phyloP scores from a whole-genome alignment of 1,139 yeast species.

The Ogataea hybrid region DNA sequence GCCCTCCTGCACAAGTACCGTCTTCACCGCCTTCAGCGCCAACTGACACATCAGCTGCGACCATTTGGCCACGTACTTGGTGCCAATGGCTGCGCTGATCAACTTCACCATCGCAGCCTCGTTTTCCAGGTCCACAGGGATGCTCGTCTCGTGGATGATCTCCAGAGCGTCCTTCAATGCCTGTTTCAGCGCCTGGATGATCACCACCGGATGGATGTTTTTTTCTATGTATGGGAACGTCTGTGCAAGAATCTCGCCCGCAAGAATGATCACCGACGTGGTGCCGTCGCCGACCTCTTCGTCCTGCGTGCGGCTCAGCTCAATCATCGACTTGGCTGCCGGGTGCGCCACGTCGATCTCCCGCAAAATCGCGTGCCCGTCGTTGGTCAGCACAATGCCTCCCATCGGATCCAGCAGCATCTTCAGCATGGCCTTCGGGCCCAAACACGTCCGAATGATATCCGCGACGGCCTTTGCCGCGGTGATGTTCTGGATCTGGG shows the following conservation, averaged over 20 bases:
- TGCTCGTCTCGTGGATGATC: slow-evolving; percentile 79
- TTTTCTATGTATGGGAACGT: slow-evolving; percentile 92
- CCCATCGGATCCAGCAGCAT: slow-evolving; percentile 99
- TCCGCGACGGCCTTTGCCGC: slow-evolving; percentile 99
- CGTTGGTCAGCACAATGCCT: slow-evolving; percentile 95
- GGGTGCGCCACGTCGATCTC: slow-evolving; percentile 95
- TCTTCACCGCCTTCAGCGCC: slow-evolving; percentile 84
- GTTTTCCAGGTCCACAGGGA: slow-evolving; percentile 78
- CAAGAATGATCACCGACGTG: slow-evolving; percentile 89
- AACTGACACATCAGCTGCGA: slow-evolving; percentile 86
- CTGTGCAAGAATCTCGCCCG: slow-evolving; percentile 96
- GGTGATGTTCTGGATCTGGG: slow-evolving; percentile 93
- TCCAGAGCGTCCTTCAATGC: slow-evolving; percentile 91
- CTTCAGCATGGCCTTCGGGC: slow-evolving; percentile 99
- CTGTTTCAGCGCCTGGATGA: slow-evolving; percentile 89
- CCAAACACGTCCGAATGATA: slow-evolving; percentile 94
- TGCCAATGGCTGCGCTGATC: slow-evolving; percentile 91
- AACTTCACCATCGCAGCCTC: slow-evolving; percentile 86
- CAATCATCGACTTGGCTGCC: slow-evolving; percentile 98
- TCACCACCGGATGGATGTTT: slow-evolving; percentile 94
- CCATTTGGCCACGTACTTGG: slow-evolving; percentile 93
- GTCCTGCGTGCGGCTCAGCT: slow-evolving; percentile 94
- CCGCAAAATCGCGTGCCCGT: slow-evolving; percentile 91
- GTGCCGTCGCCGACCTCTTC: slow-evolving; percentile 99
- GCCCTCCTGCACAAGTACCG: slow-evolving; percentile 69